Base-by-base conservation (phyloP, 2,329 filamentous ascomycete genomes). In the Fusarium abutilonis region DNA sequence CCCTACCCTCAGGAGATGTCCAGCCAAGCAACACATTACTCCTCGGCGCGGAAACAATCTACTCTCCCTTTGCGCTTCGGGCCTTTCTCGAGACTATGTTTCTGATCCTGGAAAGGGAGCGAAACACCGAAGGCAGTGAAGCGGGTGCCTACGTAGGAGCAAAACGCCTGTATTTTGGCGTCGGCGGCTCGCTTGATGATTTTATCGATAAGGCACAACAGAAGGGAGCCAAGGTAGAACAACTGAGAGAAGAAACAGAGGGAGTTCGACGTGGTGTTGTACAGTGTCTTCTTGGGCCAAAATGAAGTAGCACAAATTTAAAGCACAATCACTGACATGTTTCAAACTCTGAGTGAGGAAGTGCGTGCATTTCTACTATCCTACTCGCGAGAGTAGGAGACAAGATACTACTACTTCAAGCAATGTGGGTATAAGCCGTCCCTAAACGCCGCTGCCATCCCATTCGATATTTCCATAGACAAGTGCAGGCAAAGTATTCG, bases 151-250 rank as follows among this genome's bases (percentile, higher is more conserved):
- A 92, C 17, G 83, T 94, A 6, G 91, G 85, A 3, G 91, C 91
- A 1, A 95, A 95, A 78, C 85, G 86, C 64, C 82, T 93, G 10
- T 95, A 95, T 75, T 95, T 95, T 75, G 91, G 91, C 3, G 91
- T 95, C 6, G 91, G 91, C 0, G 91, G 91, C 0, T 93, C 90
- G 17, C 82, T 95, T 19, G 89, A 92, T 72, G 90, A 91, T 64
- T 92, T 95, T 67, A 78, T 88, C 43, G 75, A 80, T 46, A 79
- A 77, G 61, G 82, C 86, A 38, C 77, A 77, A 51, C 76, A 72
- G 1, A 79, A 79, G 34, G 86, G 85, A 3, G 80, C 77, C 10
- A 61, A 67, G 3, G 81, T 89, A 32, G 74, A 79, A 36, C 78
- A 79, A 44, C 64, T 89, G 31, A 78, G 83, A 55, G 85, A 88